Evolutionary conservation across 345 rosid species (phyloP), one percentile per base, ranked within the genome.

Genomic region (Conringia planisiliqua): DNA sequence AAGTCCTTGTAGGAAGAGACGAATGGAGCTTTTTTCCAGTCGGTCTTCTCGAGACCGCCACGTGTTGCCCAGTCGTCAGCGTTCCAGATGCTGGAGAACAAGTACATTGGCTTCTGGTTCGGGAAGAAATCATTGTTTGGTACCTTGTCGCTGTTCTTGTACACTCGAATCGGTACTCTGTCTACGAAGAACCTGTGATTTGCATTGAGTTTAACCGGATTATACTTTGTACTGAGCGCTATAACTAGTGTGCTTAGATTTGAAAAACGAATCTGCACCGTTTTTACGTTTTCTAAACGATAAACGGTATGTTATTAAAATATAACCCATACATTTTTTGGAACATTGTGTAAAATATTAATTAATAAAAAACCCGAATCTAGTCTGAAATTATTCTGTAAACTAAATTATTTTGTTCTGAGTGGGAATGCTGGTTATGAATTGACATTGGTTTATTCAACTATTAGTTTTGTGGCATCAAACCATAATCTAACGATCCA

Each of bases 21-120:
- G 57, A 95, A 95, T 0, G 99, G 99, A 4, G 94, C 87, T 47
- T 75, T 87, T 54, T 85, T 85, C 99, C 99, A 90, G 73, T 95
- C 83, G 0, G 99, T 95, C 77, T 95, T 92, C 90, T 92, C 99
- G 0, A 90, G 81, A 12, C 99, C 99, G 1, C 99, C 98, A 51
- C 97, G 80, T 3, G 99, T 95, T 9, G 98, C 99, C 99, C 98
- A 95, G 0, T 95, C 98, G 32, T 95, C 99, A 0, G 98, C 99
- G 75, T 92, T 92, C 98, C 99, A 95, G 8, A 95, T 89, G 81
- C 97, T 92, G 7, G 99, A 95, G 82, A 92, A 95, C 35, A 95
- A 81, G 86, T 85, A 90, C 99, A 95, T 90, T 0, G 98, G 99
- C 89, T 90, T 95, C 83, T 88, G 92, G 58, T 90, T 82, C 2